These are phyloP conservation scores for Schizosaccharomyces lindneri DNA, from an alignment of 805 yeast genomes.

Conservation along the genomic window DNA sequence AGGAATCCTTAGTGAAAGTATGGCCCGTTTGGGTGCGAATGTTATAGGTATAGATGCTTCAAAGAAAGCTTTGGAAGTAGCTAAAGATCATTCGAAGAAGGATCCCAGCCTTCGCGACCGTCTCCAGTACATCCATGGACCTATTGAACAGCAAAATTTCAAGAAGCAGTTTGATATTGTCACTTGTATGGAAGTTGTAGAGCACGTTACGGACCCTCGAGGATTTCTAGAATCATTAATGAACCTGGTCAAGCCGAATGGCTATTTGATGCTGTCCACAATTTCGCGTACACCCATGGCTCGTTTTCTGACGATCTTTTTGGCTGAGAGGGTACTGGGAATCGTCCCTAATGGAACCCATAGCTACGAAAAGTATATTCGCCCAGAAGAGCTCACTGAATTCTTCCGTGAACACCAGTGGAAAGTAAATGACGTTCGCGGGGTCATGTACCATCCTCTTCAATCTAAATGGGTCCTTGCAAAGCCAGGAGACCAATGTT, in stretches of 20 bases:
- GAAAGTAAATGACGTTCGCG: constrained; percentile 54
- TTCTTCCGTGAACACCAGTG: constrained; percentile 34
- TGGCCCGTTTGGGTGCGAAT: constrained; percentile 45
- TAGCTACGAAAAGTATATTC: constrained; percentile 61
- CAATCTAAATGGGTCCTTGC: background rate
- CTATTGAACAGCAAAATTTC: constrained; percentile 17
- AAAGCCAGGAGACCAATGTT: background rate
- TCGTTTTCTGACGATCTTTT: constrained; percentile 76
- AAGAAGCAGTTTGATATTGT: constrained; percentile 36
- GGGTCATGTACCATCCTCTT: constrained; percentile 28
- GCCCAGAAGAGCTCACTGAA: constrained; percentile 40
- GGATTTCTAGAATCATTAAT: constrained; percentile 47
- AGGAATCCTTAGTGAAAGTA: constrained; percentile 70
- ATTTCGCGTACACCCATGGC: constrained; percentile 70
- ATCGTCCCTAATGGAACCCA: constrained; percentile 91
- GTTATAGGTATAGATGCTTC: constrained; percentile 78
- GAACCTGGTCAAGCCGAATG: constrained; percentile 46
- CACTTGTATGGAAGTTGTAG: constrained; percentile 83
- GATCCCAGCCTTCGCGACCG: constrained; percentile 23
- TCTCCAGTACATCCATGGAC: constrained; percentile 22
- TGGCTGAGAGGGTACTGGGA: constrained; percentile 57
- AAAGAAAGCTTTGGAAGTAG: constrained; percentile 57
- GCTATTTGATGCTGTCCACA: constrained; percentile 69
- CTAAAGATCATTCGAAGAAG: constrained; percentile 39
- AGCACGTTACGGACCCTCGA: constrained; percentile 74